These are phyloP conservation scores for Geotrichum aggregatum DNA, from an alignment of 1,139 yeast genomes.

Conservation along the genomic window DNA sequence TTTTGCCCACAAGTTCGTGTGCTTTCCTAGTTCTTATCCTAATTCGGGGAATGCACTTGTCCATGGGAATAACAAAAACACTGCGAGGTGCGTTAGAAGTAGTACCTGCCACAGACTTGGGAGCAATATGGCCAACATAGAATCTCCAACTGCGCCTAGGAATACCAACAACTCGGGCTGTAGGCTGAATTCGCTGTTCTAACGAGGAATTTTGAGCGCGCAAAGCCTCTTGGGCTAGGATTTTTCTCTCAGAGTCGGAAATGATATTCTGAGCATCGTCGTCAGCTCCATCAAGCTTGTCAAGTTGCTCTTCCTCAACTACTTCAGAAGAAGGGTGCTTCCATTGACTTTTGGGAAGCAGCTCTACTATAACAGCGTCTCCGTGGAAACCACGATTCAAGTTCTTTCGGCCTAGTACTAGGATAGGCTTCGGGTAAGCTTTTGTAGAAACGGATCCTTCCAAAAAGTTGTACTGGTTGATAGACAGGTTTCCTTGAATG, in stretches of 20 bases:
- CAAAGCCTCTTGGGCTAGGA: slow-evolving; percentile 73
- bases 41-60: slow-evolving; percentile 79
- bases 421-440: slow-evolving; percentile 74
- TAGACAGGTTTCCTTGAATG: slow-evolving; percentile 76
- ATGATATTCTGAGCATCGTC: slow-evolving; percentile 46
- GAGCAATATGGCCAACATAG: slow-evolving; percentile 91
- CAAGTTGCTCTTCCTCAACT: slow-evolving; percentile 66
- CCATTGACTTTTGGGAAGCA: slow-evolving; percentile 85
- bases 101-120: slow-evolving; percentile 64
- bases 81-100: slow-evolving; percentile 53
- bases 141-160: slow-evolving; percentile 91
- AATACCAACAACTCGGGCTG: slow-evolving; percentile 87
- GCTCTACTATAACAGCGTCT: slow-evolving; percentile 85
- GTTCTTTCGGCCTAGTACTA: slow-evolving; percentile 76
- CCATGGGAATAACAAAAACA: slow-evolving; percentile 86
- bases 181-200: slow-evolving; percentile 63
- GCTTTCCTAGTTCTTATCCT: slow-evolving; percentile 87
- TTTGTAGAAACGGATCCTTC: slow-evolving; percentile 79
- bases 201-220: slow-evolving; percentile 50
- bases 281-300: slow-evolving; percentile 50
- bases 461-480: slow-evolving; percentile 80
- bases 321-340: slow-evolving; percentile 76
- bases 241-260: slow-evolving; percentile 70
- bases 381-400: slow-evolving; percentile 89
- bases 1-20: slow-evolving; percentile 70